Percentiles rank a stretch among this genome's conserved stretches.
phyloP scores from a whole-genome alignment of 2,329 filamentous ascomycete genomes.

The Diatrype stigma region DNA sequence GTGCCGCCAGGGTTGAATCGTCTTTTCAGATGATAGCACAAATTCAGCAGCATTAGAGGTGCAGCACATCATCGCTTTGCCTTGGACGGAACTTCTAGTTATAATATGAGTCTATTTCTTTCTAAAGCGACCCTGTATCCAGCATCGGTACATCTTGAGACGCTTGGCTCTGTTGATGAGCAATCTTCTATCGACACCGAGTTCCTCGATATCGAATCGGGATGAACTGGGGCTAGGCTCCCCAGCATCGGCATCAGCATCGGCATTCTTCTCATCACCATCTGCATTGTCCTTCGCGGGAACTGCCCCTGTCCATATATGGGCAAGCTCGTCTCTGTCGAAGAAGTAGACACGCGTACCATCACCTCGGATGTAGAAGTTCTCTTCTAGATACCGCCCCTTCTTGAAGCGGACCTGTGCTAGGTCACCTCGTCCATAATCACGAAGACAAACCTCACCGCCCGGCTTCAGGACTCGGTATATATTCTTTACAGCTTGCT shows the following conservation, averaged over 20 bases:
- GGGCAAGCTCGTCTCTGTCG: constrained; percentile 73
- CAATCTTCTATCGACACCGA: constrained; percentile 83
- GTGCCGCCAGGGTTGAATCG: too few relatives aligned
- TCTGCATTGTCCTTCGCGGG: constrained; percentile 18
- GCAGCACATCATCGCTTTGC: background rate
- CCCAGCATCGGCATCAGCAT: constrained; percentile 12
- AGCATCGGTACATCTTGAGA: constrained; percentile 98
- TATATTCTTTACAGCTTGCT: constrained; percentile 75
- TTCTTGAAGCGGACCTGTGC: constrained; percentile 98
- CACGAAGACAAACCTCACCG: constrained; percentile 89
- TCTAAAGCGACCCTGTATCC: constrained; percentile 80
- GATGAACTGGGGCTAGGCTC: constrained; percentile 24
- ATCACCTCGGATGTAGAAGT: constrained; percentile 94
- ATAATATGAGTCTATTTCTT: constrained; percentile 49
- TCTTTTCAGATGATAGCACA: too few relatives aligned
- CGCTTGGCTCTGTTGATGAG: constrained; percentile 87
- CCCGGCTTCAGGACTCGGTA: constrained; percentile 82
- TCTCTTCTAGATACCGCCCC: constrained; percentile 88
- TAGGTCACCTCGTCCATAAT: constrained; percentile 92
- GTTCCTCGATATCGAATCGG: constrained; percentile 67
- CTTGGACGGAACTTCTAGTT: background rate
- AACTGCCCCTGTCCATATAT: constrained; percentile 62
- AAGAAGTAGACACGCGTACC: constrained; percentile 98
- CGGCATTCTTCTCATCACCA: constrained; percentile 17
- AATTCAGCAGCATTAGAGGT: background rate